phyloP scores from a whole-genome alignment of 192 early-diverging fungal genomes.

The Mortierella antarctica region DNA sequence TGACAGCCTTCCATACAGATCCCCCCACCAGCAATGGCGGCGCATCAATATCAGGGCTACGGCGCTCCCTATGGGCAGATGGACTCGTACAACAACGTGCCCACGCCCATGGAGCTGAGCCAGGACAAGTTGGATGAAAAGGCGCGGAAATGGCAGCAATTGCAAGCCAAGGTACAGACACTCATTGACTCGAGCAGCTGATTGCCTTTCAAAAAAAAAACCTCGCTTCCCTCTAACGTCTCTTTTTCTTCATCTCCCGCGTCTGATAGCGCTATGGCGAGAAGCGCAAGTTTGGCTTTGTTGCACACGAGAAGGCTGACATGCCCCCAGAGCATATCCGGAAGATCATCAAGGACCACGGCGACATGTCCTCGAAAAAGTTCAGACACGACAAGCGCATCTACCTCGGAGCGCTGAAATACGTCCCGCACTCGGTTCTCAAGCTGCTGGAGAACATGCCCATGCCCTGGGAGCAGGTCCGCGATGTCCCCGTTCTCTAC shows the following conservation, averaged over 20 bases:
- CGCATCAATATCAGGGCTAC: constrained; percentile 36
- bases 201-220: not conserved
- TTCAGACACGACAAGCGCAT: constrained; percentile 98
- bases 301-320: constrained; percentile 92
- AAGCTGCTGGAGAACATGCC: constrained; percentile 99
- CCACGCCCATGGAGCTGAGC: constrained; percentile 51
- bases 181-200: too few species aligned
- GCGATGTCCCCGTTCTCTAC: constrained; percentile 96
- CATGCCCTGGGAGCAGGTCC: constrained; percentile 99
- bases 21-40: constrained; percentile 34
- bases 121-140: constrained; percentile 79
- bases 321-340: constrained; percentile 99
- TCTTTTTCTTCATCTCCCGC: not conserved
- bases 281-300: constrained; percentile 95
- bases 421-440: constrained; percentile 97
- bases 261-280: constrained; percentile 82
- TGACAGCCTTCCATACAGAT: constrained; percentile 8
- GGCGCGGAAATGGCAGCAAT: constrained; percentile 90
- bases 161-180: constrained; percentile 73
- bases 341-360: constrained; percentile 99
- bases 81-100: constrained; percentile 32
- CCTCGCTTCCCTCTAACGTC: not conserved
- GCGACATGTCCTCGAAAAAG: constrained; percentile 98
- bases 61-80: constrained; percentile 37
- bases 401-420: constrained; percentile 98